Conservation (phyloP, 805 yeast species). For the Kodamaea hsintzibuensis region DNA sequence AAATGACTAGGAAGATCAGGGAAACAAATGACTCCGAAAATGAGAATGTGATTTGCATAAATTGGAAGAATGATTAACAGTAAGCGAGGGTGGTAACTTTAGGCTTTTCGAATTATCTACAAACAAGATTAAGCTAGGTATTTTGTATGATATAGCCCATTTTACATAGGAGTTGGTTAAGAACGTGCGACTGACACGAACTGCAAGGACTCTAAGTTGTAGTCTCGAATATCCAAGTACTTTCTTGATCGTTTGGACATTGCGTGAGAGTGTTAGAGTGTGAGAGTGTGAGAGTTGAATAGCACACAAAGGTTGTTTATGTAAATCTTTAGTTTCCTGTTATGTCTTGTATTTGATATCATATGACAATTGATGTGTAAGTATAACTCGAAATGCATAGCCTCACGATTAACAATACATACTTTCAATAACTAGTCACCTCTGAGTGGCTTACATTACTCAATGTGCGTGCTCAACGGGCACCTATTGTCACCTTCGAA, state of each 20-base stretch:
- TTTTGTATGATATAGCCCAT: not conserved
- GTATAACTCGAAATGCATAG: not conserved
- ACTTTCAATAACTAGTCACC: not conserved
- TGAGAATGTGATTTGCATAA: not conserved
- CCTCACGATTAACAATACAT: not conserved
- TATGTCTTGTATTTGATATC: too few relatives aligned
- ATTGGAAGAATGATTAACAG: not conserved
- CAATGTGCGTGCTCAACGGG: not conserved
- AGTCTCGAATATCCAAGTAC: not conserved
- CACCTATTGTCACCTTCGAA: not conserved
- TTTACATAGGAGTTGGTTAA: not conserved
- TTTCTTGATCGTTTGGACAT: too few relatives aligned
- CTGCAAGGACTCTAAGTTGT: not conserved
- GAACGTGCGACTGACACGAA: not conserved
- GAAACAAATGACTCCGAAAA: not conserved
- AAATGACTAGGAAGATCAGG: not conserved
- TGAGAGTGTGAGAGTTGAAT: too few relatives aligned
- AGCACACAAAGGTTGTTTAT: too few relatives aligned
- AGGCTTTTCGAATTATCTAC: not conserved
- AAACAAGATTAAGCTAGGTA: not conserved
- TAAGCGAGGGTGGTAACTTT: not conserved
- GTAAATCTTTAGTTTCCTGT: too few relatives aligned
- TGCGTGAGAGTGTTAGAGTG: too few relatives aligned
- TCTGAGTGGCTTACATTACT: not conserved
- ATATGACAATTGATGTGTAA: too few relatives aligned